Evolutionary conservation across 331 rosid species (phyloP), one percentile per base, ranked within the genome.

Genomic region (Rhamnella rubrinervis): DNA sequence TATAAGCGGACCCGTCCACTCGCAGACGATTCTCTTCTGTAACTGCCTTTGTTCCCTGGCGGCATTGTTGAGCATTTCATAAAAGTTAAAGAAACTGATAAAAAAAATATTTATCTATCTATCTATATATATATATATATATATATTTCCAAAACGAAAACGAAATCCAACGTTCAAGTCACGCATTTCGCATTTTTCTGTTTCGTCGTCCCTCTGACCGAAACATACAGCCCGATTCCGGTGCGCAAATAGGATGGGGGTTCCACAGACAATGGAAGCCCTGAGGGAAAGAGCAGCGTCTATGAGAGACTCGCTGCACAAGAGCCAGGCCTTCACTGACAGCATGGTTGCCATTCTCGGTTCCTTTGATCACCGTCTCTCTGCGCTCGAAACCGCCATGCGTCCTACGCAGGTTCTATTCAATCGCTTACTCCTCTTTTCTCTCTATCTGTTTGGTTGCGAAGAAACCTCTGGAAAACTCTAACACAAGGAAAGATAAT

Each of bases 351-450:
- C 96, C 77, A 95, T 89, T 78, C 97, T 95, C 35, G 96, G 99
- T 41, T 95, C 99, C 70, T 95, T 95, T 66, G 96, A 95, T 66
- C 88, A 89, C 81, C 97, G 97, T 49, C 99, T 91, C 70, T 95
- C 98, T 51, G 93, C 98, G 11, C 90, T 93, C 16, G 97, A 95
- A 53, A 89, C 99, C 49, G 96, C 97, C 59, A 89, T 95, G 96
- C 95, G 97, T 55, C 99, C 99, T 21, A 95, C 97, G 77, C 99
- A 91, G 93, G 99, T 53, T 10, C 21, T 19, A 16, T 53, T 53
- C 18, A 10, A 8, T 90, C 52, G 8, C 18, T 6, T 23, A 39
- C 40, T 11, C 35, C 26, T 67, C 6, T 17, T 28, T 26, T 61
- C 21, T 55, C 46, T 53, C 25, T 55, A 14, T 41, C 56, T 62